phyloP scores from a whole-genome alignment of 2,329 filamentous ascomycete genomes.

The Stachybotrys chartarum region DNA sequence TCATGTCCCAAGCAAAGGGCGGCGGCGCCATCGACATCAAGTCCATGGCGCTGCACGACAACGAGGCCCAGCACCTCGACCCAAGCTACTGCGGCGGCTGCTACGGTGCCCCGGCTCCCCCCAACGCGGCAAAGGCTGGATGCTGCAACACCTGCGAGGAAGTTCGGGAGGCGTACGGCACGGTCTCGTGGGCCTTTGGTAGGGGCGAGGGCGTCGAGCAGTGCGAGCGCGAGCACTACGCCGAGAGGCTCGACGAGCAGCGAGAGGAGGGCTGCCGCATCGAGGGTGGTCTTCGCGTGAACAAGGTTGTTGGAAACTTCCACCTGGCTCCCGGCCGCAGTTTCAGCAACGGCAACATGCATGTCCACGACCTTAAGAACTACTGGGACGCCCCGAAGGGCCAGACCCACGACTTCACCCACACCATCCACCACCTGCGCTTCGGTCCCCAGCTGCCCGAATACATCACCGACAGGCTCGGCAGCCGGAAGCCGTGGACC shows the following conservation, averaged over 20 bases:
- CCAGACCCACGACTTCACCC: constrained; percentile 77
- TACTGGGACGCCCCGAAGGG: constrained; percentile 72
- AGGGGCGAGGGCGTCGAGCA: constrained; percentile 89
- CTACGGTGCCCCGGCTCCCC: constrained; percentile 74
- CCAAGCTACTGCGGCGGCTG: constrained; percentile 90
- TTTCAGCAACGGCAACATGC: constrained; percentile 94
- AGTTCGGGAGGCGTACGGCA: constrained; percentile 88
- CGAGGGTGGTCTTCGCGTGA: constrained; percentile 85
- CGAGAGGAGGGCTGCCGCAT: constrained; percentile 90
- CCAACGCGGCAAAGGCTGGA: constrained; percentile 66
- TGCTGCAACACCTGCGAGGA: constrained; percentile 98
- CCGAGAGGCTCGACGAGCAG: constrained; percentile 79
- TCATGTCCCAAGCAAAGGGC: constrained; percentile 65
- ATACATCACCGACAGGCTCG: constrained; percentile 54
- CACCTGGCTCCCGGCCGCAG: constrained; percentile 93
- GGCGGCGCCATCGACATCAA: constrained; percentile 67
- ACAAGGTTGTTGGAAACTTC: constrained; percentile 98
- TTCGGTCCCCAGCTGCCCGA: constrained; percentile 90
- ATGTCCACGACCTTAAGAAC: constrained; percentile 95
- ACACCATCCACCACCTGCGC: constrained; percentile 79
- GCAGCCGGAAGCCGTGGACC: constrained; percentile 56
- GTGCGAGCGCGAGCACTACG: constrained; percentile 90
- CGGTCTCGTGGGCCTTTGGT: constrained; percentile 88
- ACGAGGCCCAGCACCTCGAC: constrained; percentile 70
- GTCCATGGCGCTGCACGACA: constrained; percentile 58